Evolutionary conservation across 805 yeast species (phyloP).

Genomic region (Yamadazyma phyllophila): DNA sequence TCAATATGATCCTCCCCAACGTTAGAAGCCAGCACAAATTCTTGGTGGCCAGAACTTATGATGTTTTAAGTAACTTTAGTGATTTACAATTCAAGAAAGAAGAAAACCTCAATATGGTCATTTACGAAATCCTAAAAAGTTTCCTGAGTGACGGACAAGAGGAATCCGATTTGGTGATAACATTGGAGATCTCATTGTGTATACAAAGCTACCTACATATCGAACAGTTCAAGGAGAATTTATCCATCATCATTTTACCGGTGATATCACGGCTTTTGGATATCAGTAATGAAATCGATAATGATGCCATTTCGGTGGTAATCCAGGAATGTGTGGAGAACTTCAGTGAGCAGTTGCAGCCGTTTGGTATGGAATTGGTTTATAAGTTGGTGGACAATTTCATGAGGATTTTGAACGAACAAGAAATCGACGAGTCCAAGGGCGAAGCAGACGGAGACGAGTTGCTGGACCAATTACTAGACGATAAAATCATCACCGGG

Average conservation of each 20-base stretch:
- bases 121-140: conserved; percentile 33
- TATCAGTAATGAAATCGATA: conserved; percentile 77
- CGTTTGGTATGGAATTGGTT: conserved; percentile 66
- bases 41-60: conserved; percentile 72
- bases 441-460: conserved; percentile 17
- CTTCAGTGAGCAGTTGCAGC: conserved; percentile 81
- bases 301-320: conserved; percentile 82
- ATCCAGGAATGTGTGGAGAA: conserved; percentile 95
- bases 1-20: conserved; percentile 66
- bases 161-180: conserved; percentile 59
- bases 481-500: conserved; percentile 80
- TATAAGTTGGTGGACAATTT: conserved; percentile 69
- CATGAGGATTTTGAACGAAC: conserved; percentile 30
- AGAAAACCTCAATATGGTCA: conserved; percentile 23
- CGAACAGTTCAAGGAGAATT: conserved; percentile 63
- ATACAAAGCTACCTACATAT: conserved; percentile 72
- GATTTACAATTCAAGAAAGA: conserved; percentile 48
- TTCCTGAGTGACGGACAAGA: conserved; percentile 16
- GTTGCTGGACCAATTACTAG: conserved; percentile 25
- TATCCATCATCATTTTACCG: conserved; percentile 68
- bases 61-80: conserved; percentile 63
- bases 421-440: conserved; percentile 46
- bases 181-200: conserved; percentile 80
- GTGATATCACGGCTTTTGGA: conserved; percentile 77
- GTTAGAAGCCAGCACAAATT: conserved; percentile 61